Evolutionary conservation across 768 basidiomycete genomes (phyloP), one percentile per base, ranked within the genome.

Genomic region (Floccularia luteovirens): DNA sequence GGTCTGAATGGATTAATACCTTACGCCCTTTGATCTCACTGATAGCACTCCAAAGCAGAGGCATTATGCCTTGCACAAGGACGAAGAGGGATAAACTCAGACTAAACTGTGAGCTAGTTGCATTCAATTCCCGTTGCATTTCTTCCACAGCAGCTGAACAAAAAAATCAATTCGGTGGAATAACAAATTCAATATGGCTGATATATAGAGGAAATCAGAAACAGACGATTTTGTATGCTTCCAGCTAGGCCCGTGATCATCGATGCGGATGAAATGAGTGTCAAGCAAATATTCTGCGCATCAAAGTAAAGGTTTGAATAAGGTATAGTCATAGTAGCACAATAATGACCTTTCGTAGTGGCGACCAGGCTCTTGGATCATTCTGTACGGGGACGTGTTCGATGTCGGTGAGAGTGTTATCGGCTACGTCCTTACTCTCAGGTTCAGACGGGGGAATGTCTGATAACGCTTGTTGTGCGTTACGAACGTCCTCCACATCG

Each of bases 11-110:
- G 11, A 27, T n/a, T 14, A 12, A 17, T 17, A 78, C 79, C 66
- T 78, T 88, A 39, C 87, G 65, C 5, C 87, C 88, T 51, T 76
- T 79, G 24, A 90, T 72, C 57, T 90, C 88, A 42, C 79, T 81
- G 20, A 82, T 59, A 0, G 76, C 70, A 39, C 69, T 74, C 86
- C 87, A 88, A 3, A 81, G 24, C 8, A 85, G 49, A 0, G 87
- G 88, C 38, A 77, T 57, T 8, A 61, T 55, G 2, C 88, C 87
- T 55, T 90, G 88, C 7, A 85, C 49, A 2, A 80, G 59, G 42
- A 87, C 83, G 56, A 85, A 90, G n/a, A 81, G 45, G 0, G 84
- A 79, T 13, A 89, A 61, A 43, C 74, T 74, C 57, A 77, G 65
- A 44, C 83, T 80, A 42, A 90, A 78, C 47, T 84, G 69, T 6